Percentiles rank a stretch among this genome's conserved stretches.
Conservation (phyloP, 2,329 filamentous ascomycete genomes). For the Trichoderma brevicompactum region DNA sequence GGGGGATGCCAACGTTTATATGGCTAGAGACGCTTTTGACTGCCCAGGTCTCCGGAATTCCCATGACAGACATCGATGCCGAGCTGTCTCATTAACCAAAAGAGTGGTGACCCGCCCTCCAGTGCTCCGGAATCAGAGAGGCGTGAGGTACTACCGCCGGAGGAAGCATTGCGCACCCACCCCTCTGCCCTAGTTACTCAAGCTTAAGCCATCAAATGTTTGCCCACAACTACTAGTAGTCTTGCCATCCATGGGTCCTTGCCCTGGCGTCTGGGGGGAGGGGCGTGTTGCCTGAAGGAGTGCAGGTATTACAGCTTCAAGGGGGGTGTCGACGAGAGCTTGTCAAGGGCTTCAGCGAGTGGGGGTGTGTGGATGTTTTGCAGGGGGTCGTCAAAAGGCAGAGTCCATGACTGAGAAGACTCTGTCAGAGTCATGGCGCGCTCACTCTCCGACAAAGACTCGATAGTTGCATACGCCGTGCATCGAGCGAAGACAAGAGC, state of each 20-base stretch:
- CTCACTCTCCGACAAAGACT: background rate
- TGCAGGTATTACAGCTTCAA: background rate
- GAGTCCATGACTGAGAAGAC: background rate
- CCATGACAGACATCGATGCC: conserved; percentile 28
- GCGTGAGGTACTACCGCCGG: conserved; percentile 23
- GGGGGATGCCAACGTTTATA: conserved; percentile 29
- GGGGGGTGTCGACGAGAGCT: conserved; percentile 13
- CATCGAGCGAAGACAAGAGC: background rate
- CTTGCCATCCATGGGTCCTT: conserved; percentile 17
- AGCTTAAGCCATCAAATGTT: conserved; percentile 8
- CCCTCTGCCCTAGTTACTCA: conserved; percentile 9
- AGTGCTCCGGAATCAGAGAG: conserved; percentile 18
- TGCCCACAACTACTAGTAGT: conserved; percentile 3
- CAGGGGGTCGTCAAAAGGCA: conserved; percentile 7
- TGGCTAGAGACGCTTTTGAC: conserved; percentile 23
- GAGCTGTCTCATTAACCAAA: conserved; percentile 28
- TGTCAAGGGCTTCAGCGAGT: conserved; percentile 24
- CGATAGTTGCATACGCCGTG: conserved; percentile 11
- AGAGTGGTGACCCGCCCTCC: conserved; percentile 25
- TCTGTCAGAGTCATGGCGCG: conserved; percentile 8
- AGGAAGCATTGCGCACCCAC: conserved; percentile 8
- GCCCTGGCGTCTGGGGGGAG: conserved; percentile 15
- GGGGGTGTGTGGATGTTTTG: conserved; percentile 26
- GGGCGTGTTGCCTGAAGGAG: background rate
- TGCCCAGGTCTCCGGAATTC: conserved; percentile 29